Evolutionary conservation across 805 yeast species (phyloP).

Genomic region (Nakazawaea laoshanensis): DNA sequence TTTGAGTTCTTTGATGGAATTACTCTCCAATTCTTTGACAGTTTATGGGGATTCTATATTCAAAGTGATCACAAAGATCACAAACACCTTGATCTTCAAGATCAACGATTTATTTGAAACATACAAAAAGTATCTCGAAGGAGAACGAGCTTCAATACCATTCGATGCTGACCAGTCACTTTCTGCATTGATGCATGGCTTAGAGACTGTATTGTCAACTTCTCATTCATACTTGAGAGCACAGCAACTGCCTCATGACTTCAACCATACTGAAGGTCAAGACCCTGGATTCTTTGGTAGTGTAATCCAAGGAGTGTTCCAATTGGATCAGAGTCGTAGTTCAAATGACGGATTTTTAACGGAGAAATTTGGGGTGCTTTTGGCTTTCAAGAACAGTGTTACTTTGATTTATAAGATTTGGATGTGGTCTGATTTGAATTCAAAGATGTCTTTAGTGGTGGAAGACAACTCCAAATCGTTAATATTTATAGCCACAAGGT

Average conservation of each 20-base stretch:
- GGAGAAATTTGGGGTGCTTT: slow-evolving; percentile 47
- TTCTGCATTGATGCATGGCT: slow-evolving; percentile 40
- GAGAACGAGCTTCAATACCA: neutral
- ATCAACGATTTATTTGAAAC: slow-evolving; percentile 24
- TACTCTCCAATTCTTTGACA: slow-evolving; percentile 43
- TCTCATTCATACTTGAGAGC: slow-evolving; percentile 46
- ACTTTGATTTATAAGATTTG: slow-evolving; percentile 54
- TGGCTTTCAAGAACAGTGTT: slow-evolving; percentile 56
- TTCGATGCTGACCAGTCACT: slow-evolving; percentile 36
- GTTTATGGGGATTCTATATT: slow-evolving; percentile 45
- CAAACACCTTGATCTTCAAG: slow-evolving; percentile 38
- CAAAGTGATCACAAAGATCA: slow-evolving; percentile 45
- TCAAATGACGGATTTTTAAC: slow-evolving; percentile 38
- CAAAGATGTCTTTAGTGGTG: slow-evolving; percentile 13
- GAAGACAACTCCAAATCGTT: slow-evolving; percentile 21
- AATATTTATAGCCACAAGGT: slow-evolving; percentile 42
- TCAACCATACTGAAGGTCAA: slow-evolving; percentile 8
- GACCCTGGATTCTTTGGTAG: slow-evolving; percentile 54
- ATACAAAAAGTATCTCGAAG: slow-evolving; percentile 14
- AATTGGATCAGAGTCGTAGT: slow-evolving; percentile 54
- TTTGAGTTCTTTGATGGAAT: slow-evolving; percentile 37
- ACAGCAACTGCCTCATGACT: slow-evolving; percentile 4
- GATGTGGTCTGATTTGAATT: slow-evolving; percentile 51
- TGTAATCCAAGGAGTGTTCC: slow-evolving; percentile 74
- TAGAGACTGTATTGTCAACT: slow-evolving; percentile 55